These are phyloP conservation scores for Populus davidiana DNA, from an alignment of 345 rosid species.

Conservation along the genomic window DNA sequence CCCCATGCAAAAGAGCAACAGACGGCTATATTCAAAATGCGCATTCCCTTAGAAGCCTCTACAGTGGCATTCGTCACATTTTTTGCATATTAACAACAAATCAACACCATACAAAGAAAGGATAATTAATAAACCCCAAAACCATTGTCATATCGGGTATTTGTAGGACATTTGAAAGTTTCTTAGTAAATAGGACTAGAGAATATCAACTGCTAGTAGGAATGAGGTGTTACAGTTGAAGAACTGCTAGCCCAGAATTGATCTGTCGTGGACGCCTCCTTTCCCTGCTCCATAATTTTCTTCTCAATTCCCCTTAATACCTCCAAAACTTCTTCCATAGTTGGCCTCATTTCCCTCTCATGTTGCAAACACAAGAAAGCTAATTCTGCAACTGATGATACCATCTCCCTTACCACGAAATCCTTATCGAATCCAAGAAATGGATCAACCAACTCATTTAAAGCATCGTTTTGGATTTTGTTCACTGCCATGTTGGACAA, in stretches of 20 bases:
- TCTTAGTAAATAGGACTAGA: background rate
- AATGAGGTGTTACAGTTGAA: constrained; percentile 13
- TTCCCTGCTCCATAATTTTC: constrained; percentile 26
- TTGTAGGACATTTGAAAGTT: background rate
- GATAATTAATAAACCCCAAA: background rate
- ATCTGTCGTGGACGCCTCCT: constrained; percentile 44
- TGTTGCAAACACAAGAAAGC: constrained; percentile 80
- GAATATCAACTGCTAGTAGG: constrained; percentile 26
- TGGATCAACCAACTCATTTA: constrained; percentile 71
- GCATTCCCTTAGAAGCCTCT: background rate
- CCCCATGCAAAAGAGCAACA: background rate
- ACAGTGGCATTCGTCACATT: background rate
- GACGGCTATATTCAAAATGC: background rate
- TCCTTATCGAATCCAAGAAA: constrained; percentile 57
- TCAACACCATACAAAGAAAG: background rate
- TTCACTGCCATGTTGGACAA: constrained; percentile 69
- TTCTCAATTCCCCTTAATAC: constrained; percentile 43
- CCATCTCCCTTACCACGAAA: constrained; percentile 30
- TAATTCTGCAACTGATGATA: constrained; percentile 57
- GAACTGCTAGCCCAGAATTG: constrained; percentile 56
- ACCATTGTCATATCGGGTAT: background rate
- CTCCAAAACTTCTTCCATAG: constrained; percentile 64
- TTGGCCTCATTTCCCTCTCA: constrained; percentile 70
- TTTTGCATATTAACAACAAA: background rate
- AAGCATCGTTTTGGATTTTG: constrained; percentile 58